Conservation (phyloP, 1,284 basidiomycete species). For the Coniophora puteana region DNA sequence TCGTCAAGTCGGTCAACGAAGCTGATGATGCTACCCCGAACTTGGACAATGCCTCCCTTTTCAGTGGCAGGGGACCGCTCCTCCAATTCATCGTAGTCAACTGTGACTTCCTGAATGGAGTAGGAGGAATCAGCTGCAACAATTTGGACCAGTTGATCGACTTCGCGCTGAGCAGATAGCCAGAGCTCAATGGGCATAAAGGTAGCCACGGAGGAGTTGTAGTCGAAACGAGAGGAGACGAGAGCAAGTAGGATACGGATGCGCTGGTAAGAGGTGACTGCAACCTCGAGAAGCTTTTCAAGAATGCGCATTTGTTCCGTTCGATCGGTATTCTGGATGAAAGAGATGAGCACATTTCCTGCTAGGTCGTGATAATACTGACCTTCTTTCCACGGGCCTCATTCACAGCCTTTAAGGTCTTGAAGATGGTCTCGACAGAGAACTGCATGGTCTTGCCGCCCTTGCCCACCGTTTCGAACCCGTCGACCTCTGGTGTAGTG, state of each 20-base stretch:
- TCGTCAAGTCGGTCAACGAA: slow-evolving; percentile 97
- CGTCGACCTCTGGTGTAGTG: slow-evolving; percentile 55
- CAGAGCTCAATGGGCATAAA: slow-evolving; percentile 95
- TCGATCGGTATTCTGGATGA: slow-evolving; percentile 87
- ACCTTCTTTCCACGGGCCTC: slow-evolving; percentile 98
- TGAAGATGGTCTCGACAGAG: slow-evolving; percentile 90
- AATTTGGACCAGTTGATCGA: slow-evolving; percentile 83
- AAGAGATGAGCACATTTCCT: background rate
- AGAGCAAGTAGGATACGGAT: slow-evolving; percentile 94
- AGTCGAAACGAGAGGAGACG: slow-evolving; percentile 95
- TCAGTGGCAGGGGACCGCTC: slow-evolving; percentile 84
- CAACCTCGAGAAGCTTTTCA: slow-evolving; percentile 84
- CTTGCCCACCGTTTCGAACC: slow-evolving; percentile 91
- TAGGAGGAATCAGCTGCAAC: slow-evolving; percentile 73
- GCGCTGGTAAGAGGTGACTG: slow-evolving; percentile 86
- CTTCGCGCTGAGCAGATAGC: slow-evolving; percentile 83
- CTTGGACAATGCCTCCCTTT: slow-evolving; percentile 63
- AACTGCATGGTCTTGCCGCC: slow-evolving; percentile 85
- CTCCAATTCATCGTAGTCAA: slow-evolving; percentile 90
- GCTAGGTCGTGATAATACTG: too few relatives aligned
- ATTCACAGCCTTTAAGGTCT: slow-evolving; percentile 87
- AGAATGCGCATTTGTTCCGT: slow-evolving; percentile 92
- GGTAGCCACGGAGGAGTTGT: slow-evolving; percentile 83
- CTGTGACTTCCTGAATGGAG: slow-evolving; percentile 82
- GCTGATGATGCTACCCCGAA: slow-evolving; percentile 91